phyloP scores from a whole-genome alignment of 768 basidiomycete genomes.

The Tulasnella sp. region DNA sequence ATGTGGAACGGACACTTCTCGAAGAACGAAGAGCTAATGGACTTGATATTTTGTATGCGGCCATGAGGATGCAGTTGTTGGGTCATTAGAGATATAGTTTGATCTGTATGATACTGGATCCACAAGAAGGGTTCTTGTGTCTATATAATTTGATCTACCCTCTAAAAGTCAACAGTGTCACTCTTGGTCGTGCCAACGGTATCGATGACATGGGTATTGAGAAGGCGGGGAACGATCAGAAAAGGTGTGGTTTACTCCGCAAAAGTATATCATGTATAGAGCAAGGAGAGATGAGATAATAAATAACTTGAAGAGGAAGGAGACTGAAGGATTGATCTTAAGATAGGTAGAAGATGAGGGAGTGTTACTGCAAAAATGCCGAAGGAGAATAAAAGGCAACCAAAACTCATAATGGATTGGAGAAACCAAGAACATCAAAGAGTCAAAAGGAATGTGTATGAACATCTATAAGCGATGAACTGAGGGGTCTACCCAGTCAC shows the following conservation, averaged over 20 bases:
- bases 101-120: no score
- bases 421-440: slow-evolving; percentile 51
- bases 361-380: neutral
- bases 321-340: neutral
- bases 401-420: slow-evolving; percentile 32
- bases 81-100: no score
- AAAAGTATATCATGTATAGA: neutral
- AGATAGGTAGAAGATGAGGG: neutral
- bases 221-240: no score
- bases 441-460: slow-evolving; percentile 69
- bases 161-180: no score
- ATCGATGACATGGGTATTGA: no score
- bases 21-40: neutral
- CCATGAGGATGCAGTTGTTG: neutral
- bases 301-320: no score
- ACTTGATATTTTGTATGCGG: neutral
- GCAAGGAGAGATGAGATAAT: slow-evolving; percentile 1
- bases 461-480: slow-evolving; percentile 6
- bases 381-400: neutral
- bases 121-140: neutral
- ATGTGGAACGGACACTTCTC: neutral
- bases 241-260: no score
- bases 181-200: no score
- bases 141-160: neutral
- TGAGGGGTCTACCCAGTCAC: slow-evolving; percentile 11